Conservation (phyloP, 2,329 filamentous ascomycete species). For the Capronia americana region DNA sequence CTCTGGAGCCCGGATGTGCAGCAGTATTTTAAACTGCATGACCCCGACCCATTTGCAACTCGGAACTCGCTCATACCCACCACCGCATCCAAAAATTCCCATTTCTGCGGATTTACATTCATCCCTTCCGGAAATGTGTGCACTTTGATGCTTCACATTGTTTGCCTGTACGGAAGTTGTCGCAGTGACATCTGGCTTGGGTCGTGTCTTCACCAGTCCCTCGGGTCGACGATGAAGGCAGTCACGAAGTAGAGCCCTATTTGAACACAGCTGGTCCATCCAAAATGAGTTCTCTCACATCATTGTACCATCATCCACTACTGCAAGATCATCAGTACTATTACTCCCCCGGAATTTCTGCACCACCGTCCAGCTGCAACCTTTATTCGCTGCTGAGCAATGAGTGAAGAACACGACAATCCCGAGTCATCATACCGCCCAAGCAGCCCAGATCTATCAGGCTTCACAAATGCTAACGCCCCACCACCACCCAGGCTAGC, state of each 20-base stretch:
- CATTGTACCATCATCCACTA: conserved; percentile 8
- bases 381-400: conserved; percentile 31
- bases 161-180: background rate
- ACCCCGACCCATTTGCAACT: conserved; percentile 1
- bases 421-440: conserved; percentile 48
- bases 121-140: conserved; percentile 1
- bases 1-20: background rate
- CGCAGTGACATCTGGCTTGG: conserved; percentile 1
- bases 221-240: background rate
- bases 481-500: conserved; percentile 46
- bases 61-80: conserved; percentile 1
- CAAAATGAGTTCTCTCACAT: conserved; percentile 19
- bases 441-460: conserved; percentile 59
- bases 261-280: conserved; percentile 1
- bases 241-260: background rate
- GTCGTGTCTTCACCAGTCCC: background rate
- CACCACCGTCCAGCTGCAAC: conserved; percentile 20
- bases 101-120: conserved; percentile 8
- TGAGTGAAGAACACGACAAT: conserved; percentile 38
- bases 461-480: conserved; percentile 45
- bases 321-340: conserved; percentile 13
- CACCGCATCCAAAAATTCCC: background rate
- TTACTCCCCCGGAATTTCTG: conserved; percentile 21
- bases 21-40: background rate
- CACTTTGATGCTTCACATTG: background rate